A percentile compares a stretch with the other conserved stretches of the same genome.
phyloP scores from a whole-genome alignment of 2,329 filamentous ascomycete species.

The Lecanosticta acicola region DNA sequence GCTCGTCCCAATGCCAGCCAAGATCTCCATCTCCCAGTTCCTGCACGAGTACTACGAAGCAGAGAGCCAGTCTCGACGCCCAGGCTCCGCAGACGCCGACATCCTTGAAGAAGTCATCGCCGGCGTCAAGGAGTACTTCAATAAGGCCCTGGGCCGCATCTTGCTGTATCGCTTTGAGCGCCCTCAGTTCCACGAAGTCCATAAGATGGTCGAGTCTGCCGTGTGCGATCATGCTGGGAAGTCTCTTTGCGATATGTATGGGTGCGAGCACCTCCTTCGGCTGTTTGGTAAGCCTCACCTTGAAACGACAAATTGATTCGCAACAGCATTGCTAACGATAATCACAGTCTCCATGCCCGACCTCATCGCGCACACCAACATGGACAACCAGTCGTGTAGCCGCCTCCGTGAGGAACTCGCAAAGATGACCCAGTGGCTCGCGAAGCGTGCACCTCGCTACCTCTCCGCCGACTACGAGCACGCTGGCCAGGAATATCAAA shows the following conservation, averaged over 20 bases:
- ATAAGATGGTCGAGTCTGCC: constrained; percentile 58
- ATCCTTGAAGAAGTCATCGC: constrained; percentile 84
- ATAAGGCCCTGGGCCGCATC: constrained; percentile 80
- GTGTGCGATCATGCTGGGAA: constrained; percentile 64
- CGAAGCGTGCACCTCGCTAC: constrained; percentile 68
- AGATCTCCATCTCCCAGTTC: constrained; percentile 68
- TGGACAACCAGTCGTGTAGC: constrained; percentile 87
- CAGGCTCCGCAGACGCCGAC: constrained; percentile 67
- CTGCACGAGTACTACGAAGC: constrained; percentile 78
- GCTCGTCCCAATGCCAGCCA: constrained; percentile 76
- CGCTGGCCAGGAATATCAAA: constrained; percentile 65
- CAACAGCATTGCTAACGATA: constrained; percentile 2
- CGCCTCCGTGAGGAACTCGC: constrained; percentile 82
- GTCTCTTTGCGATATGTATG: constrained; percentile 74
- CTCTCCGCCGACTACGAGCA: constrained; percentile 73
- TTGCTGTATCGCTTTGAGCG: constrained; percentile 93
- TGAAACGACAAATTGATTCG: too few species aligned
- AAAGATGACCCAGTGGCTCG: constrained; percentile 81
- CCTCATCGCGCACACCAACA: constrained; percentile 93
- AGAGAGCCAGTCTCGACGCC: constrained; percentile 61
- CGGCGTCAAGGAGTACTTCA: constrained; percentile 89
- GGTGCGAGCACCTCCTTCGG: constrained; percentile 83
- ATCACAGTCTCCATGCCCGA: constrained; percentile 77
- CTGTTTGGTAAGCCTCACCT: constrained; percentile 65
- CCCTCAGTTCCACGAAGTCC: constrained; percentile 74